These are phyloP conservation scores for Cyberlindnera euphorbiae DNA, from an alignment of 805 yeast species.

Conservation along the genomic window DNA sequence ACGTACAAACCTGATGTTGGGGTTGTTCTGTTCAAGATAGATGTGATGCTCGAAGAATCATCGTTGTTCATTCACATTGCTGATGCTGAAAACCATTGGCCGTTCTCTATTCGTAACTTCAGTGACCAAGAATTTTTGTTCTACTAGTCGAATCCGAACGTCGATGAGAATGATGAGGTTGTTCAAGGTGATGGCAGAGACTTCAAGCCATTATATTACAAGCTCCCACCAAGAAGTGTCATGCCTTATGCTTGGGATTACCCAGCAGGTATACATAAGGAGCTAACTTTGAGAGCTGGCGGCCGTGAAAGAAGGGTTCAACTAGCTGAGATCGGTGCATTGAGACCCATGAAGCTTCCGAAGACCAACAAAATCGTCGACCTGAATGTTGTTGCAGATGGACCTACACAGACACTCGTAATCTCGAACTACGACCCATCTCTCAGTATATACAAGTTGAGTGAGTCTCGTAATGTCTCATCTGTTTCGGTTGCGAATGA, in stretches of 20 bases:
- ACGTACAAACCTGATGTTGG: conserved; percentile 59
- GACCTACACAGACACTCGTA: conserved; percentile 85
- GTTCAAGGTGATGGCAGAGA: conserved; percentile 43
- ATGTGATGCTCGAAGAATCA: conserved; percentile 73
- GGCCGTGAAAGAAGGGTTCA: conserved; percentile 76
- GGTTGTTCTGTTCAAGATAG: conserved; percentile 67
- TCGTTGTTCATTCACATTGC: conserved; percentile 72
- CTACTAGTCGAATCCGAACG: conserved; percentile 77
- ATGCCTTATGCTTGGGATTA: conserved; percentile 99
- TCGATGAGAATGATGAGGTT: conserved; percentile 61
- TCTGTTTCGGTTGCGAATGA: conserved; percentile 30
- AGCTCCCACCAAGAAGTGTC: conserved; percentile 82
- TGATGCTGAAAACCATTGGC: conserved; percentile 82
- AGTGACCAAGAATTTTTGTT: conserved; percentile 82
- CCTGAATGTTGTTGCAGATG: conserved; percentile 91
- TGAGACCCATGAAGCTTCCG: conserved; percentile 80
- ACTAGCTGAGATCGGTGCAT: conserved; percentile 87
- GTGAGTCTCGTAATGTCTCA: conserved; percentile 26
- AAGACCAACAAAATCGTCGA: conserved; percentile 58
- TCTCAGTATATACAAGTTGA: conserved; percentile 63
- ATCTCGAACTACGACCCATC: conserved; percentile 79
- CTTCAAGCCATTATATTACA: conserved; percentile 75
- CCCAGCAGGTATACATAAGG: conserved; percentile 86
- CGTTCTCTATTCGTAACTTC: conserved; percentile 85
- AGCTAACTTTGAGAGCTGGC: conserved; percentile 65